A percentile compares a stretch with the other conserved stretches of the same genome.
Conservation (phyloP, 2,329 filamentous ascomycete species). For the Aspergillus spinulosporus region DNA sequence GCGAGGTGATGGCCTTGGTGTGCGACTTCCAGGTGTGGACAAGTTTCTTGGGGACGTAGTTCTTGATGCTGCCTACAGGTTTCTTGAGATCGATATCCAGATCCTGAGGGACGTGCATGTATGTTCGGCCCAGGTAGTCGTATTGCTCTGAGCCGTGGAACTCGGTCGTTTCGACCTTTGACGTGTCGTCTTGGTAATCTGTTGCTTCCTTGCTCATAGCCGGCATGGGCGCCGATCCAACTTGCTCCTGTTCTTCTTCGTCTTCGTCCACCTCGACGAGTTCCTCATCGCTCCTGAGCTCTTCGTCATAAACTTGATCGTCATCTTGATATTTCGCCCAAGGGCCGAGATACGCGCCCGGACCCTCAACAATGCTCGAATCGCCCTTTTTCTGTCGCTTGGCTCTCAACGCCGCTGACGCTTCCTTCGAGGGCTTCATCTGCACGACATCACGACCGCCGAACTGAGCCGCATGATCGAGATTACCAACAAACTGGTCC, state of each 20-base stretch:
- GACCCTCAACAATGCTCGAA: conserved; percentile 78
- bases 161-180: conserved; percentile 74
- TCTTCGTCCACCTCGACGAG: conserved; percentile 65
- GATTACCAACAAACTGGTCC: conserved; percentile 51
- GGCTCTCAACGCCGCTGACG: conserved; percentile 66
- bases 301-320: conserved; percentile 69
- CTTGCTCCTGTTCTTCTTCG: conserved; percentile 47
- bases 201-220: conserved; percentile 54
- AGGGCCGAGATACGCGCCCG: conserved; percentile 85
- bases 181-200: conserved; percentile 53
- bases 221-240: conserved; percentile 46
- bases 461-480: conserved; percentile 44
- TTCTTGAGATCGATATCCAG: conserved; percentile 82
- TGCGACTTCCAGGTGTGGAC: conserved; percentile 87
- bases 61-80: conserved; percentile 76
- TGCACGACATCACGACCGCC: conserved; percentile 56
- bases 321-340: conserved; percentile 85
- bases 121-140: conserved; percentile 94
- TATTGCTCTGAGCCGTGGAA: conserved; percentile 82
- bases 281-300: conserved; percentile 76
- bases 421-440: conserved; percentile 66
- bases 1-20: conserved; percentile 78
- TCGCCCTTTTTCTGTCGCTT: conserved; percentile 84
- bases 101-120: conserved; percentile 96
- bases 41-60: conserved; percentile 92